A percentile compares a stretch with the other conserved stretches of the same genome.
phyloP scores from a whole-genome alignment of 176 grass and related monocot species.

The Oryza brachyantha region DNA sequence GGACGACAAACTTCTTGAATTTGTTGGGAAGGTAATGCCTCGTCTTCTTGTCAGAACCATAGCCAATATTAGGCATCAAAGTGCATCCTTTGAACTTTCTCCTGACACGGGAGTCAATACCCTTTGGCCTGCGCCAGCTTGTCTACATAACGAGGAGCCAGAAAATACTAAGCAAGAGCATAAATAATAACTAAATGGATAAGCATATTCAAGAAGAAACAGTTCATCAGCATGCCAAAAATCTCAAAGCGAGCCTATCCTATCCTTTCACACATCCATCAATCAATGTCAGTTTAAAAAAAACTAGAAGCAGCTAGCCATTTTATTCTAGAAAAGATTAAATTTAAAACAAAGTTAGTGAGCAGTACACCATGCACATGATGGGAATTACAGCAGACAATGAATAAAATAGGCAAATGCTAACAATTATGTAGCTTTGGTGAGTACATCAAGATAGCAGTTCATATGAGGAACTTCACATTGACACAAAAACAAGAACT shows the following conservation, averaged over 20 bases:
- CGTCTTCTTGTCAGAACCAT: constrained; percentile 79
- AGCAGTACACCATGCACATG: background rate
- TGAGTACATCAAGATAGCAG: background rate
- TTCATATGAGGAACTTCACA: background rate
- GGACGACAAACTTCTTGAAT: constrained; percentile 88
- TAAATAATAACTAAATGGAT: background rate
- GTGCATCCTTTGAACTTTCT: constrained; percentile 87
- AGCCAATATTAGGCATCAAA: constrained; percentile 90
- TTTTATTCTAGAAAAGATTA: background rate
- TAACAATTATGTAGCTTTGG: background rate
- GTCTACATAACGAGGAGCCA: constrained; percentile 29
- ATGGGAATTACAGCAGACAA: background rate
- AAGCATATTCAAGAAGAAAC: background rate
- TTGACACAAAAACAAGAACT: background rate
- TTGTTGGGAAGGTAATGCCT: constrained; percentile 85
- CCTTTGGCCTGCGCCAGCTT: constrained; percentile 88
- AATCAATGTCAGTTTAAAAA: background rate
- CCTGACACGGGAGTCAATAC: constrained; percentile 85
- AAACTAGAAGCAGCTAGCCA: background rate
- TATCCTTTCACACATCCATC: background rate
- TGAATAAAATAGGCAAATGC: background rate
- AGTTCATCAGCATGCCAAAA: background rate
- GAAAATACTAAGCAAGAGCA: background rate
- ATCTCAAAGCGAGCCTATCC: background rate
- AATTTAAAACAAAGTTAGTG: background rate